These are phyloP conservation scores for Tetrahymena borealis DNA, from an alignment of 73 alveolate species.

Conservation along the genomic window DNA sequence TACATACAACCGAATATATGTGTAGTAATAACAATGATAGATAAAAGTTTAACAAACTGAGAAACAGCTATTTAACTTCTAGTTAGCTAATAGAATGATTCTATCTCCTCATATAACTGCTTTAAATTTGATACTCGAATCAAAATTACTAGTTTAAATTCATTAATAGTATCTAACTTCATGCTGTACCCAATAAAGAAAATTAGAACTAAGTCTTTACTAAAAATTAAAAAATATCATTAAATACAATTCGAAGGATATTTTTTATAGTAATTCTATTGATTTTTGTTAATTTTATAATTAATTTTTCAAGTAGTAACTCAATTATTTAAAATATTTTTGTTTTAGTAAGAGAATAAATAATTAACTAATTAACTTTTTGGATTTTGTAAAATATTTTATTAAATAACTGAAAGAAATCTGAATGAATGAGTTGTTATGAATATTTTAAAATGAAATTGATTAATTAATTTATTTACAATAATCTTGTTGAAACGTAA, in stretches of 20 bases:
- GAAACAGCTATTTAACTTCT: not conserved
- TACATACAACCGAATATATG: not conserved
- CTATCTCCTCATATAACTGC: not conserved
- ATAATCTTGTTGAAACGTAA: not conserved
- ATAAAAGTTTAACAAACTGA: not conserved
- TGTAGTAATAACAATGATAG: not conserved
- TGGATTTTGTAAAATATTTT: no score
- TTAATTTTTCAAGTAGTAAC: no score
- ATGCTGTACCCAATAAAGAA: not conserved
- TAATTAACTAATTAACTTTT: no score
- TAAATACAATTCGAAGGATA: no score
- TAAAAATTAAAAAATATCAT: no score
- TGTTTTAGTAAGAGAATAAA: no score
- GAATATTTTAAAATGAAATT: not conserved
- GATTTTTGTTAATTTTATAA: no score
- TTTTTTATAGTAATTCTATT: no score
- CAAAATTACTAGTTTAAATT: not conserved
- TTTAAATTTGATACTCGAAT: not conserved
- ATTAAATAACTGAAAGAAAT: no score
- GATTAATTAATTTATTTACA: not conserved
- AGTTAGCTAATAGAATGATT: not conserved
- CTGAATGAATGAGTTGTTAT: no score
- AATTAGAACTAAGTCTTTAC: no score
- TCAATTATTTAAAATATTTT: no score
- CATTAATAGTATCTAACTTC: not conserved